Conservation (phyloP, 208 protist species). For the Leptomonas seymouri region DNA sequence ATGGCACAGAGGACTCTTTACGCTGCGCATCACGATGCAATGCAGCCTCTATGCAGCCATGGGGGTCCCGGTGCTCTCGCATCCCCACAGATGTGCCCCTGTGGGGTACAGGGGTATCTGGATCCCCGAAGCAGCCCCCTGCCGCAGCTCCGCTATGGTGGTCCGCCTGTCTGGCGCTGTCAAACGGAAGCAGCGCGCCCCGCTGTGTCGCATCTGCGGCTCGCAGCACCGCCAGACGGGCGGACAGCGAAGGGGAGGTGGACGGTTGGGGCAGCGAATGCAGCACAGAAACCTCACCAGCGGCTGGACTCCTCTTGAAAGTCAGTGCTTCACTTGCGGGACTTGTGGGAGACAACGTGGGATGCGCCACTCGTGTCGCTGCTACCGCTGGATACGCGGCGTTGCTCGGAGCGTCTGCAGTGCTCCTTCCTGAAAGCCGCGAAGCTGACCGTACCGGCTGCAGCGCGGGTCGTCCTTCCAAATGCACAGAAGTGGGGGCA, state of each 20-base stretch:
- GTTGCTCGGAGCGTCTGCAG: no score
- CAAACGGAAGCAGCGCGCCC: background rate
- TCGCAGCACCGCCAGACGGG: slow-evolving; percentile 27
- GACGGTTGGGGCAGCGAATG: slow-evolving; percentile 6
- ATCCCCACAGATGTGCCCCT: no score
- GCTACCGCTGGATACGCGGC: background rate
- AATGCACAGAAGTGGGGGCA: background rate
- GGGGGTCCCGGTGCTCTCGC: no score
- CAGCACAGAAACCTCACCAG: background rate
- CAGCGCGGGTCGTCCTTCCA: background rate
- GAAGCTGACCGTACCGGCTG: background rate
- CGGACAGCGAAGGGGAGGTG: slow-evolving; percentile 21
- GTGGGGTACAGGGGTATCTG: background rate
- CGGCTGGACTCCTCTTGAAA: background rate
- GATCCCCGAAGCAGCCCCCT: background rate
- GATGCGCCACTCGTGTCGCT: background rate
- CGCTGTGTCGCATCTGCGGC: slow-evolving; percentile 19
- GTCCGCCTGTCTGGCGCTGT: background rate
- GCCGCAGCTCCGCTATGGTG: background rate
- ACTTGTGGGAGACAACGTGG: background rate
- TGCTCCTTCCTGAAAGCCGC: background rate
- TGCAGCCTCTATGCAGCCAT: no score
- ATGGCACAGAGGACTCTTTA: background rate
- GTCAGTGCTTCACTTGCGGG: background rate
- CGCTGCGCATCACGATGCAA: background rate